These are phyloP conservation scores for Candida takata DNA, from an alignment of 805 yeast species.

Conservation along the genomic window DNA sequence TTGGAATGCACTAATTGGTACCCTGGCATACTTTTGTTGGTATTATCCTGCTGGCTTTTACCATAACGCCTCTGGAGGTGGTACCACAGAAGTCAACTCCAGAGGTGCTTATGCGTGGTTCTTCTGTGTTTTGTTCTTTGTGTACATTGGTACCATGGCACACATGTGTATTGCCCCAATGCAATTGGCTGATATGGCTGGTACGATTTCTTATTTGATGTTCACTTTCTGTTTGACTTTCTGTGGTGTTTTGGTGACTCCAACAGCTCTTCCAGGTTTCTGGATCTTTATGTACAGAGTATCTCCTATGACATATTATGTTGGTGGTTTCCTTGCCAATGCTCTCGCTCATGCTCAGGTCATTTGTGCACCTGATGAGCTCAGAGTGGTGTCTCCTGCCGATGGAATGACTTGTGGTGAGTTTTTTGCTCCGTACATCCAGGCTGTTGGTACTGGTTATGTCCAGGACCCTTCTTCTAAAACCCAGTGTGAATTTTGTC, in stretches of 20 bases:
- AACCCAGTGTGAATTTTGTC: conserved; percentile 54
- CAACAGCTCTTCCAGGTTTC: conserved; percentile 58
- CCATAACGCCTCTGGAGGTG: conserved; percentile 6
- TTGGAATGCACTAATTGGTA: conserved; percentile 54
- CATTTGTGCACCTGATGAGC: conserved; percentile 42
- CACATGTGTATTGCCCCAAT: conserved; percentile 52
- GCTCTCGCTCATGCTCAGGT: conserved; percentile 48
- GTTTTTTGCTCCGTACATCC: conserved; percentile 36
- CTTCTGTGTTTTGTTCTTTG: conserved; percentile 37
- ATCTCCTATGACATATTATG: conserved; percentile 63
- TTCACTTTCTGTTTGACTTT: conserved; percentile 60
- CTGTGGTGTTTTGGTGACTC: conserved; percentile 70
- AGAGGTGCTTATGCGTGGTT: conserved; percentile 32
- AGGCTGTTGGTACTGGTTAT: conserved; percentile 24
- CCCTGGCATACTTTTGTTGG: conserved; percentile 53
- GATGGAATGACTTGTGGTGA: conserved; percentile 50
- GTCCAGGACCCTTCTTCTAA: conserved; percentile 27
- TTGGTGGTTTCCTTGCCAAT: conserved; percentile 43
- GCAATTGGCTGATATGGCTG: conserved; percentile 56
- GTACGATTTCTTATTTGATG: conserved; percentile 47
- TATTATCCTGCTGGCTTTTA: conserved; percentile 67
- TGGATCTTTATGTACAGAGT: conserved; percentile 75
- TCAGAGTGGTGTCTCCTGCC: conserved; percentile 43
- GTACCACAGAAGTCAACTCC: conserved; percentile 2
- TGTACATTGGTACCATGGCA: conserved; percentile 53